Base-by-base conservation (phyloP, 2,329 filamentous ascomycete genomes). In the Dendrostoma leiphaemia region DNA sequence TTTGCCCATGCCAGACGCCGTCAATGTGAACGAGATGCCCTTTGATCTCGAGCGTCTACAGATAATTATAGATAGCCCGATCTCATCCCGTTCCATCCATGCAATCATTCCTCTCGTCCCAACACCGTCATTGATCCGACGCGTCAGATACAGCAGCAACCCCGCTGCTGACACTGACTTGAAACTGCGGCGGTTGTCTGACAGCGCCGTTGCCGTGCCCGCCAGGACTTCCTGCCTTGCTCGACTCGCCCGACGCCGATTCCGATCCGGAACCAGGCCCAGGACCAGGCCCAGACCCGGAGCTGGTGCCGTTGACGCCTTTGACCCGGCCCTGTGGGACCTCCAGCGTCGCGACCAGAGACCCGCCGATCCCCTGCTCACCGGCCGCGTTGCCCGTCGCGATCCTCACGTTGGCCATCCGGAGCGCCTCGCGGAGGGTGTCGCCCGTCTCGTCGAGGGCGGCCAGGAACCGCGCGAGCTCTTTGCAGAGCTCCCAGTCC, bases 401-500 rank as follows among this genome's bases (percentile, higher is more conserved):
- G 23, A 62, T 60, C 66, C 40, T 68, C n/a, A 68, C 62, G 45
- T 82, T 79, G 6, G 85, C 81, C 69, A 84, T 76, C 61, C 83
- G 81, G 69, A 95, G 78, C 2, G 88, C 89, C 62, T 87, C 83
- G 51, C 83, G 78, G 46, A 99, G 76, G 41, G 90, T 93, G 61
- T 87, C 84, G 0, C 94, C 94, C 13, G 85, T 89, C 61, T 90
- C 86, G 66, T 99, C 94, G 64, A 99, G 84, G 5, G 93, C 93
- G 44, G 95, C 91, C 53, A 99, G 74, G 71, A 99, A 99, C n/a
- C 93, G 80, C 10, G 94, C 92, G 26, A 99, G 79, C 69, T 99
- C 94, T 63, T 91, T 94, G 73, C 94, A 97, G 26, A 99, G 74
- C 63, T 97, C 92, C 91, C 92, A 99, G 65, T 97, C 93, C 46